Evolutionary conservation across 768 basidiomycete species (phyloP).

Genomic region (Rhizopogon salebrosus): DNA sequence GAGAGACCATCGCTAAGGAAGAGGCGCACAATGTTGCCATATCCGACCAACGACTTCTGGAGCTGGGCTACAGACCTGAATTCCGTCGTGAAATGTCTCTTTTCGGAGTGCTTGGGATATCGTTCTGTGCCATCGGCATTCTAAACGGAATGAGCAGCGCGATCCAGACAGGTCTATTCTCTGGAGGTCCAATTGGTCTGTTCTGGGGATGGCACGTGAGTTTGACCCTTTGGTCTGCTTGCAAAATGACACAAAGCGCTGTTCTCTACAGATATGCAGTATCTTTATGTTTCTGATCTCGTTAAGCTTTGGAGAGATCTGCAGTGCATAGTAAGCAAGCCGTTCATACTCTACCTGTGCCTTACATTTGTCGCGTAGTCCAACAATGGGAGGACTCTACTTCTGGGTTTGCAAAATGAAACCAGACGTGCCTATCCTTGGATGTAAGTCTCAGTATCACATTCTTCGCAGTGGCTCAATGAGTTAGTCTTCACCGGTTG

Average conservation of each 20-base stretch:
- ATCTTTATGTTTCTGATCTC: constrained; percentile 56
- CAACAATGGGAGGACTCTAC: constrained; percentile 55
- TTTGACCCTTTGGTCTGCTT: neutral
- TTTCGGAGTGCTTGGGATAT: constrained; percentile 54
- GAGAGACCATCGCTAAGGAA: constrained; percentile 9
- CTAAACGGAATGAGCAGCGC: constrained; percentile 58
- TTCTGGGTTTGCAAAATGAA: constrained; percentile 65
- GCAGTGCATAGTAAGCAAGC: constrained; percentile 46
- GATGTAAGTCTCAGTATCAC: constrained; percentile 33
- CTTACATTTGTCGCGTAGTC: constrained; percentile 24
- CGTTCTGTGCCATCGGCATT: constrained; percentile 57
- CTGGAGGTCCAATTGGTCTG: constrained; percentile 51
- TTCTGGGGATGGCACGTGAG: constrained; percentile 63
- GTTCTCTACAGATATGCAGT: constrained; percentile 39
- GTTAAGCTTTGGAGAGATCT: constrained; percentile 52
- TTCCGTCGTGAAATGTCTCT: constrained; percentile 57
- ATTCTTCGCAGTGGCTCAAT: neutral
- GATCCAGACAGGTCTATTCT: constrained; percentile 54
- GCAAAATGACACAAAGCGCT: neutral
- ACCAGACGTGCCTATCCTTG: constrained; percentile 45
- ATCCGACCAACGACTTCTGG: constrained; percentile 40
- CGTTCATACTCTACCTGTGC: neutral
- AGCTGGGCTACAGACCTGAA: constrained; percentile 51
- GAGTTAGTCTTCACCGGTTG: constrained; percentile 41
- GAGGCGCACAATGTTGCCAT: constrained; percentile 7